phyloP scores from a whole-genome alignment of 345 rosid genomes.

The Triadica sebifera region DNA sequence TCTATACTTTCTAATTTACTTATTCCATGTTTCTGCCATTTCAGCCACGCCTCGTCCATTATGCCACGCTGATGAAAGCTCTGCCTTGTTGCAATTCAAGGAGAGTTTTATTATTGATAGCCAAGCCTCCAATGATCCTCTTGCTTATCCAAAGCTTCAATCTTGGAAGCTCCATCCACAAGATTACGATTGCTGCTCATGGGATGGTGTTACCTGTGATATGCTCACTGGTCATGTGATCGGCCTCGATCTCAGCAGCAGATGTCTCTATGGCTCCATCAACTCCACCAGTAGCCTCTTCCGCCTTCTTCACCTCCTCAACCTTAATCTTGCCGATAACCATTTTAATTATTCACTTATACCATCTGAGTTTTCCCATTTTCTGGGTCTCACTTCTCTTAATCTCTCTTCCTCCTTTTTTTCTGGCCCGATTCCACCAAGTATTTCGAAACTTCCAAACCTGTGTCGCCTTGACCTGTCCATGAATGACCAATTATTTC shows the following conservation, averaged over 20 bases:
- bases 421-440: neutral
- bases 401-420: neutral
- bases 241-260: neutral
- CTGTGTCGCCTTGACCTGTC: slow-evolving; percentile 6
- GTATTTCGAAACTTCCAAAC: neutral
- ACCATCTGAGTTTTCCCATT: neutral
- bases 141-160: neutral
- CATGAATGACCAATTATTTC: neutral
- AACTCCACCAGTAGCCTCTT: neutral
- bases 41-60: neutral
- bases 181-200: neutral
- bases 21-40: no score
- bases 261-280: neutral
- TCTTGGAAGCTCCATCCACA: neutral
- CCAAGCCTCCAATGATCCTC: neutral
- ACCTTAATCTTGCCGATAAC: slow-evolving; percentile 3
- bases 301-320: neutral
- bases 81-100: neutral
- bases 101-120: neutral
- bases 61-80: no score
- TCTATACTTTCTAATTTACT: no score
- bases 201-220: slow-evolving; percentile 1
- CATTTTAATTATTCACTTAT: neutral
- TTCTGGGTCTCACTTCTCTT: neutral
- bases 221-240: neutral